Evolutionary conservation across 176 grass and related monocot species (phyloP).

Genomic region (Triticum dicoccoides): DNA sequence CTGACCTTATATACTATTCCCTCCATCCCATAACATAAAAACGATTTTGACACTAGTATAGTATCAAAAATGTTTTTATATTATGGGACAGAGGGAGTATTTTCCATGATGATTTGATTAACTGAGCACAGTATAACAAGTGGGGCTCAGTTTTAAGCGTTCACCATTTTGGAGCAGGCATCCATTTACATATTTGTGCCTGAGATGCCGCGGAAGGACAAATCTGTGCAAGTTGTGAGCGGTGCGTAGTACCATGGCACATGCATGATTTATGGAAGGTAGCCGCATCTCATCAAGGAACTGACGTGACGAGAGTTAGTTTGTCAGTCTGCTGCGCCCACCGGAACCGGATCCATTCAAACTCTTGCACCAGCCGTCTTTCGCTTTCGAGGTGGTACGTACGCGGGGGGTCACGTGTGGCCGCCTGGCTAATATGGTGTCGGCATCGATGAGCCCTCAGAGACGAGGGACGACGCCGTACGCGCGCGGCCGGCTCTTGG

Average conservation of each 20-base stretch:
- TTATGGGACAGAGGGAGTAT: too few relatives aligned
- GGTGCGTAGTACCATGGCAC: neutral
- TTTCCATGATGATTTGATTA: too few relatives aligned
- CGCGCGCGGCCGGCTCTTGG: neutral
- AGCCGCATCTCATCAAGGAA: neutral
- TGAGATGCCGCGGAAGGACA: neutral
- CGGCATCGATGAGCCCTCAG: neutral
- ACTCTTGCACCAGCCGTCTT: neutral
- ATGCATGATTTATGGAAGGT: neutral
- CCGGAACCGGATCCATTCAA: neutral
- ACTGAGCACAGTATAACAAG: too few relatives aligned
- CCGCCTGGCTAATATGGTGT: neutral
- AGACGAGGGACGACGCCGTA: neutral
- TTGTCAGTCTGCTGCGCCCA: neutral
- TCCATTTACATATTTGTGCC: neutral
- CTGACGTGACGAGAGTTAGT: neutral
- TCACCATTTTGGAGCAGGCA: too few relatives aligned
- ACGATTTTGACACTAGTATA: too few relatives aligned
- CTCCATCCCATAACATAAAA: too few relatives aligned
- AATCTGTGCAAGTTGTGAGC: neutral
- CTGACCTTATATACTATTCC: too few relatives aligned
- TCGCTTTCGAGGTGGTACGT: neutral
- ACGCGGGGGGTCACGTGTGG: too few relatives aligned
- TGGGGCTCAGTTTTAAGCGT: too few relatives aligned
- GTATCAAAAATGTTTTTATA: too few relatives aligned